phyloP scores from a whole-genome alignment of 2,329 filamentous ascomycete genomes.

The Pseudopyricularia javanii region DNA sequence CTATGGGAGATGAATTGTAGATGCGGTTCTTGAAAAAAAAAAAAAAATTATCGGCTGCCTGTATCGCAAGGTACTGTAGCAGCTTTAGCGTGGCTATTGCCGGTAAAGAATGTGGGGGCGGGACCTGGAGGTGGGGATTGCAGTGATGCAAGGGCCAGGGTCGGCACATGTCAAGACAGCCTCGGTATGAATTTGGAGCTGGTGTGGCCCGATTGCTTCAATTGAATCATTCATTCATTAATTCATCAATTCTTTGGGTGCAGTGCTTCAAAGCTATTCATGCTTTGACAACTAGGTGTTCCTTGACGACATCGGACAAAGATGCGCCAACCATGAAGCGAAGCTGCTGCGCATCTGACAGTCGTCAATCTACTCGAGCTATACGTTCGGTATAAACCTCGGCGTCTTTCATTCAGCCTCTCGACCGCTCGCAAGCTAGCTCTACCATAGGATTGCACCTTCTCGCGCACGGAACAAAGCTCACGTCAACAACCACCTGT shows the following conservation, averaged over 20 bases:
- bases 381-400: neutral
- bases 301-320: neutral
- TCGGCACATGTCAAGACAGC: neutral
- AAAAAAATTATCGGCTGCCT: neutral
- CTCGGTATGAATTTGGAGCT: neutral
- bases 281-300: neutral
- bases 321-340: neutral
- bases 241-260: too few relatives aligned
- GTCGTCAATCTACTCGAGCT: neutral
- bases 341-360: neutral
- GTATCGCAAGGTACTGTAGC: too few relatives aligned
- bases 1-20: neutral
- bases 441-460: too few relatives aligned
- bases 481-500: neutral
- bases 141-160: neutral
- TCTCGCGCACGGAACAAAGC: too few relatives aligned
- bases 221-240: neutral
- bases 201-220: neutral
- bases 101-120: neutral
- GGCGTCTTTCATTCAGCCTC: neutral
- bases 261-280: neutral
- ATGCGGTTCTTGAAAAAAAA: neutral
- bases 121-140: neutral
- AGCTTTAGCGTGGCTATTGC: neutral
- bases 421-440: too few relatives aligned